Conservation (phyloP, 306 rosid genomes). For the Trifolium pratense region DNA sequence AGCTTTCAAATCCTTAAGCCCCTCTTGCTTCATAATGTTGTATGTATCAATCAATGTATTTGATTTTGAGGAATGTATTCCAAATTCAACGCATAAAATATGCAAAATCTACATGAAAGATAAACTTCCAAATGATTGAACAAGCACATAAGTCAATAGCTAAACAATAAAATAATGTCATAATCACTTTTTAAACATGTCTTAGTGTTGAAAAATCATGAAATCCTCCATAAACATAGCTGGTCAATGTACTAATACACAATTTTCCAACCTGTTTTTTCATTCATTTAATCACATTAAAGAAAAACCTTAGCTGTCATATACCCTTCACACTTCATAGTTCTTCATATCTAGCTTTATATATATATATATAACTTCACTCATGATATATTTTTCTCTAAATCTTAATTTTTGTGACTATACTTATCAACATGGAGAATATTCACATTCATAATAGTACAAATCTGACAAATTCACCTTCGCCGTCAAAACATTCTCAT, state of each 20-base stretch:
- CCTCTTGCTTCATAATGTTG: slow-evolving; percentile 50
- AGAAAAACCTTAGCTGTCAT: slow-evolving; percentile 59
- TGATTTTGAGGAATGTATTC: slow-evolving; percentile 36
- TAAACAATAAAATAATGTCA: slow-evolving; percentile 38
- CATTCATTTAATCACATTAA: slow-evolving; percentile 46
- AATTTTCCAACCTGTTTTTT: slow-evolving; percentile 56
- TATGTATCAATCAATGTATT: slow-evolving; percentile 44
- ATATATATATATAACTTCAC: slow-evolving; percentile 36
- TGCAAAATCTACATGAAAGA: slow-evolving; percentile 53
- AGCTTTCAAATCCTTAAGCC: slow-evolving; percentile 62
- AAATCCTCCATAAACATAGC: slow-evolving; percentile 56
- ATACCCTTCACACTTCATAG: slow-evolving; percentile 34
- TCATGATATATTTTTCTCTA: slow-evolving; percentile 21
- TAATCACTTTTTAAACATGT: slow-evolving; percentile 2
- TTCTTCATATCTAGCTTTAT: too few relatives aligned
- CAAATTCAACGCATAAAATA: slow-evolving; percentile 41
- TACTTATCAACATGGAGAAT: slow-evolving; percentile 48
- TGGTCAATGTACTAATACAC: slow-evolving; percentile 54
- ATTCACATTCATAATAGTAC: not conserved
- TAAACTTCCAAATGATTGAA: slow-evolving; percentile 56
- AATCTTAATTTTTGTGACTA: slow-evolving; percentile 27
- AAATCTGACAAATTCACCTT: too few relatives aligned
- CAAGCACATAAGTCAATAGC: slow-evolving; percentile 61
- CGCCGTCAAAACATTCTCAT: too few relatives aligned
- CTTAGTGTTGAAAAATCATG: slow-evolving; percentile 47